Base-by-base conservation (phyloP, 2,329 filamentous ascomycete genomes). In the Fusarium mexicanum region DNA sequence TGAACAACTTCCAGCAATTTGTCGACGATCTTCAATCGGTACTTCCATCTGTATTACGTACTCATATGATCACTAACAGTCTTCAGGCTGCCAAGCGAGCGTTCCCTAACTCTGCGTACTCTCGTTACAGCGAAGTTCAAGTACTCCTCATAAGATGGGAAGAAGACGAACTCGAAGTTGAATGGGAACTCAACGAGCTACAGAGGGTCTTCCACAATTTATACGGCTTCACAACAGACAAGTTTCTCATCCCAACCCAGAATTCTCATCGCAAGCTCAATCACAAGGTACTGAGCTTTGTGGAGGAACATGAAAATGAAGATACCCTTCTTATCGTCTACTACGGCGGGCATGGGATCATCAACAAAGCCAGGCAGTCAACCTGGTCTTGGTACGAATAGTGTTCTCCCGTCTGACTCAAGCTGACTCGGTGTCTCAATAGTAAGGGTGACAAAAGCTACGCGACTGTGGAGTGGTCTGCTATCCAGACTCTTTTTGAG, bases 381-480 rank as follows among this genome's bases (percentile, higher is more conserved):
- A 78, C 76, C 22, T 78, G 76, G 76, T 74, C 72, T 40, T 78
- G 76, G 76, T 78, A 74, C 51, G 74, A 46, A 31, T 8, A 38
- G 43, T 9, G 1, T 5, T 38, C n/a, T 22, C 31, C 22, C 31
- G 20, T 20, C n/a, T 29, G 40, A 9, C 9, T 31, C 14, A 46
- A n/a, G 59, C 75, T 78, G 38, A 78, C 61, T 60, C 69, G 44
- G 66, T 50, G 29, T 11, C 29, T 72, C 40, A 17, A 60, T 31
- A 78, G 76, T 40, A 78, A 76, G 57, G 41, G 55, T 10, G 77
- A 78, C 37, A 76, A 61, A 43, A 54, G 66, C 35, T 78, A 78
- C 24, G 77, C 77, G 41, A 77, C 74, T 7, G 77, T 78, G 18
- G 76, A 78, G 63, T 78, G 77, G 77, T 78, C 76, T 35, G 76